A percentile compares a stretch with the other conserved stretches of the same genome.
phyloP scores from a whole-genome alignment of 495 filamentous ascomycete species.

The Darksidea phi region DNA sequence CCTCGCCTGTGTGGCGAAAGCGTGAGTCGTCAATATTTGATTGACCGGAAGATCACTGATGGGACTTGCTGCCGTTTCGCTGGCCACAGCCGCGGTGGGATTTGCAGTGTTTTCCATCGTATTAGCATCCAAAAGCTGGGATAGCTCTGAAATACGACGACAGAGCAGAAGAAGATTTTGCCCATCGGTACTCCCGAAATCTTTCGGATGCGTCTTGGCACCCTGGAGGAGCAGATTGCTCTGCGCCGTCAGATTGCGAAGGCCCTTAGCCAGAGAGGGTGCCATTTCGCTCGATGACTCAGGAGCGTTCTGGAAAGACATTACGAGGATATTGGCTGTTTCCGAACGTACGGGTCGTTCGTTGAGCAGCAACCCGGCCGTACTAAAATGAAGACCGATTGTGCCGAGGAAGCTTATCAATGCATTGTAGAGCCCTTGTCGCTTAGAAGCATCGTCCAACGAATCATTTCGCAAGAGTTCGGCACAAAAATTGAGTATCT shows the following conservation, averaged over 20 bases:
- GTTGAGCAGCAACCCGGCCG: constrained; percentile 17
- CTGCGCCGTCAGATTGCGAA: constrained; percentile 38
- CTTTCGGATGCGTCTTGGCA: constrained; percentile 12
- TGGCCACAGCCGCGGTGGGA: too few relatives aligned
- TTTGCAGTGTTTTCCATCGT: too few relatives aligned
- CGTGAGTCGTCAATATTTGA: constrained; percentile 3
- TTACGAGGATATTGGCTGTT: constrained; percentile 28
- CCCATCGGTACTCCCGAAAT: constrained; percentile 33
- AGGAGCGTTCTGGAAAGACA: constrained; percentile 22
- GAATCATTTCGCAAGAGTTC: constrained; percentile 43
- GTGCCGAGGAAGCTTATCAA: constrained; percentile 34
- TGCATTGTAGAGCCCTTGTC: constrained; percentile 35
- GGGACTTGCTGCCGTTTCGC: background rate
- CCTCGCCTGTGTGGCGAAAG: background rate
- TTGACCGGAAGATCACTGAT: constrained; percentile 12
- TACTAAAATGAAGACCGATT: constrained; percentile 20
- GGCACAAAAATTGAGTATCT: constrained; percentile 35
- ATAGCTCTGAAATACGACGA: constrained; percentile 29
- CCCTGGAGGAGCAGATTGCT: constrained; percentile 36
- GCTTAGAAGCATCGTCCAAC: constrained; percentile 40
- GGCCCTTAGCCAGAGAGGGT: constrained; percentile 30
- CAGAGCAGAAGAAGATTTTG: constrained; percentile 32
- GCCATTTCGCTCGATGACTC: constrained; percentile 1
- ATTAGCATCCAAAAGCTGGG: constrained; percentile 13
- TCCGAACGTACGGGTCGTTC: constrained; percentile 29